Conservation (phyloP, 257 asterid species). For the Solanum dulcamara region DNA sequence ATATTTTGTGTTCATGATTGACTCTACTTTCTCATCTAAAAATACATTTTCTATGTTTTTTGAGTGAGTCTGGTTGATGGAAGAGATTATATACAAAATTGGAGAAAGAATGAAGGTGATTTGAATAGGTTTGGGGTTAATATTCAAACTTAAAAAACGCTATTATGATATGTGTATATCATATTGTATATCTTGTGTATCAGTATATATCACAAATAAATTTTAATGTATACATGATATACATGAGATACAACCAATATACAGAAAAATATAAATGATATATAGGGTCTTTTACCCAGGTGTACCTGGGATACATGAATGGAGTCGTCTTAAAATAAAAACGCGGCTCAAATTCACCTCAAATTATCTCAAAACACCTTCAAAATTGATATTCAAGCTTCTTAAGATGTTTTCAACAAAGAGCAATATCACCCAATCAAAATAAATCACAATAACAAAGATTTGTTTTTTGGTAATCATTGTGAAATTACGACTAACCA, state of each 20-base stretch:
- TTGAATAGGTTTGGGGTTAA: background rate
- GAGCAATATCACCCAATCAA: background rate
- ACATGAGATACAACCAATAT: too few relatives aligned
- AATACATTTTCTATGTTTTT: too few relatives aligned
- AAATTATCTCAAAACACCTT: background rate
- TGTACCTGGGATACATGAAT: background rate
- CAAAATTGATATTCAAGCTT: background rate
- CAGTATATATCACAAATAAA: background rate
- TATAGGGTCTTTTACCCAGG: too few relatives aligned
- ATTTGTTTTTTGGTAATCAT: too few relatives aligned
- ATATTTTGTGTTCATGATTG: too few relatives aligned
- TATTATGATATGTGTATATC: too few relatives aligned
- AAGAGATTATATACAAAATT: too few relatives aligned
- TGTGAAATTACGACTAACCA: too few relatives aligned
- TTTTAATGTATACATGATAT: background rate
- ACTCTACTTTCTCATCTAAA: too few relatives aligned
- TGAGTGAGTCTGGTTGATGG: background rate
- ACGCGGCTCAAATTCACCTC: too few relatives aligned
- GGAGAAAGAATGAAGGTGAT: background rate
- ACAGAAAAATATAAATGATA: too few relatives aligned
- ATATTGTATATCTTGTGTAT: background rate
- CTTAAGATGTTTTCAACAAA: background rate
- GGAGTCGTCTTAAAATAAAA: background rate
- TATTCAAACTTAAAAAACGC: background rate
- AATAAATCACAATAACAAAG: background rate